Percentiles rank a stretch among this genome's conserved stretches.
Conservation (phyloP, 1,284 basidiomycete genomes). For the Meripilus lineatus region DNA sequence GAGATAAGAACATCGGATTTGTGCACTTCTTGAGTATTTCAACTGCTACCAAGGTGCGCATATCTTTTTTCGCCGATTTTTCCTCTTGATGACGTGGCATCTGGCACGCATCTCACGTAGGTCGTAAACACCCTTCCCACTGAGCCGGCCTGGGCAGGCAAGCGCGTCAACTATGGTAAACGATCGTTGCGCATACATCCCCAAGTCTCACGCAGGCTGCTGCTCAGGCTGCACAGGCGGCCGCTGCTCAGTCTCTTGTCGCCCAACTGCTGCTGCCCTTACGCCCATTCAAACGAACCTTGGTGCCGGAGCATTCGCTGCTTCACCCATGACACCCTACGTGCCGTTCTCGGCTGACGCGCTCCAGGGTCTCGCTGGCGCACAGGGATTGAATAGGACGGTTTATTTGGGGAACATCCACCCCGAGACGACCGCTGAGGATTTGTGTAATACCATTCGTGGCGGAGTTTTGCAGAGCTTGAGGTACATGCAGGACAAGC, state of each 20-base stretch:
- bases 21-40: slow-evolving; percentile 94
- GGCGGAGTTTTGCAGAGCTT: slow-evolving; percentile 90
- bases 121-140: slow-evolving; percentile 86
- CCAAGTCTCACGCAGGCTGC: slow-evolving; percentile 85
- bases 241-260: slow-evolving; percentile 76
- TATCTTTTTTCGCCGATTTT: slow-evolving; percentile 10
- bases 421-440: slow-evolving; percentile 88
- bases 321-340: slow-evolving; percentile 53
- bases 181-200: slow-evolving; percentile 92
- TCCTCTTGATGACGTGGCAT: neutral
- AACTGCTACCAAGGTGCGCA: slow-evolving; percentile 81
- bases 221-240: slow-evolving; percentile 75
- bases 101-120: slow-evolving; percentile 33
- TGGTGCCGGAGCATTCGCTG: slow-evolving; percentile 19
- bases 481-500: slow-evolving; percentile 90
- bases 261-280: slow-evolving; percentile 45
- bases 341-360: slow-evolving; percentile 52
- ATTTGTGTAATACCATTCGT: slow-evolving; percentile 89
- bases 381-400: slow-evolving; percentile 73
- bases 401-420: slow-evolving; percentile 94
- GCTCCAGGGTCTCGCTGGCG: slow-evolving; percentile 34
- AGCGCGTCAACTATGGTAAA: slow-evolving; percentile 94
- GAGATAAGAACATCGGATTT: slow-evolving; percentile 97
- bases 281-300: slow-evolving; percentile 29
- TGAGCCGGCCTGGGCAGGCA: slow-evolving; percentile 89